These are phyloP conservation scores for Ogataea siamensis DNA, from an alignment of 805 yeast genomes.

Conservation along the genomic window DNA sequence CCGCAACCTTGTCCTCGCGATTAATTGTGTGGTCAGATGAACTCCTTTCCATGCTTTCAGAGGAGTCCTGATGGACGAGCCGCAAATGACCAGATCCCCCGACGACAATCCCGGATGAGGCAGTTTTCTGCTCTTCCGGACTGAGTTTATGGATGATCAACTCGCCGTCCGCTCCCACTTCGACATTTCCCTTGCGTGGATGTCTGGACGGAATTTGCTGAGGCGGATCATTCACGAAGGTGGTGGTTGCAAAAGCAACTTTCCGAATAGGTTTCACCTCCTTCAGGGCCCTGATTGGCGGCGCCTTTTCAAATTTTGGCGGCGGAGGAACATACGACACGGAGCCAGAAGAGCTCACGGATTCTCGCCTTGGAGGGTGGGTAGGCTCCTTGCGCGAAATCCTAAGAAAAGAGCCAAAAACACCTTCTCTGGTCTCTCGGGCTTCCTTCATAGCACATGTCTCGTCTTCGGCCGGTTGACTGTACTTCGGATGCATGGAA, in stretches of 20 bases:
- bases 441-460: constrained; percentile 19
- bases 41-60: constrained; percentile 1
- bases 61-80: constrained; percentile 31
- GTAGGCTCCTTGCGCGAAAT: constrained; percentile 26
- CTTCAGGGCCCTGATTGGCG: constrained; percentile 30
- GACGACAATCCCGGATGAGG: constrained; percentile 70
- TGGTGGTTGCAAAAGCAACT: constrained; percentile 76
- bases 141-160: constrained; percentile 34
- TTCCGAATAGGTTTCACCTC: constrained; percentile 46
- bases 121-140: constrained; percentile 33
- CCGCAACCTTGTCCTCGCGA: constrained; percentile 29
- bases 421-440: constrained; percentile 20
- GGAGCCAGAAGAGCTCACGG: constrained; percentile 18
- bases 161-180: constrained; percentile 34
- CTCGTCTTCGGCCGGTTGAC: constrained; percentile 27
- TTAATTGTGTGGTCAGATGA: constrained; percentile 30
- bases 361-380: constrained; percentile 11
- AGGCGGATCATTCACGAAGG: constrained; percentile 78
- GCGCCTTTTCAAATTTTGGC: constrained; percentile 25
- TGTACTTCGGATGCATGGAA: constrained; percentile 30
- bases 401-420: constrained; percentile 33
- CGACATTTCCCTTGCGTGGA: constrained; percentile 78
- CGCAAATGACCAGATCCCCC: constrained; percentile 74
- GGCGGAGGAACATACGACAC: constrained; percentile 31
- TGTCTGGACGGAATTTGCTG: constrained; percentile 88